Evolutionary conservation across 768 basidiomycete genomes (phyloP), one percentile per base, ranked within the genome.

Genomic region (Russula abietina): DNA sequence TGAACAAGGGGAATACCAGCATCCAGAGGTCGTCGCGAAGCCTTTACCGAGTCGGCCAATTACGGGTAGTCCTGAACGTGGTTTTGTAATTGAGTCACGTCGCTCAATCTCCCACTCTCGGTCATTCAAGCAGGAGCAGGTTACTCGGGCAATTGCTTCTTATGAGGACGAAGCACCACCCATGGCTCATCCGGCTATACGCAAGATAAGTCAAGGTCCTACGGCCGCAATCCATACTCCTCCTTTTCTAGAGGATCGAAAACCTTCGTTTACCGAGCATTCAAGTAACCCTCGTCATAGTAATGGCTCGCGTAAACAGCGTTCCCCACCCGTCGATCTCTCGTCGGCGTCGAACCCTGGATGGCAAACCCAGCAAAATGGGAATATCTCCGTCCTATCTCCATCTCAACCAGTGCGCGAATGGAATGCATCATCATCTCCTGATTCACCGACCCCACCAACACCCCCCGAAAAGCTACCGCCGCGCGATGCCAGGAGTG

Each of bases 161-260:
- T 64, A 64, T 38, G 63, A 55, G 26, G 54, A 64, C 45, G 58
- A 64, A 38, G 53, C 58, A 39, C 63, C 63, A 46, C 63, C 63
- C n/a, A 2, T 11, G 1, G 54, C 59, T 6, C 58, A 64, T 24
- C 63, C 63, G 11, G 54, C 63, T 28, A 43, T 64, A 10, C 63
- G 63, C 41, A 55, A 14, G 49, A 12, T 64, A 24, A 60, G 63
- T 51, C 60, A 49, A 51, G n/a, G 48, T 30, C 45, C 54, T 12
- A 10, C 2, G 14, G 28, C 14, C 24, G 51, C 48, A 36, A 14
- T 11, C 6, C 63, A 43, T 33, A 14, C 12, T 11, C 4, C 53
- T 33, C 53, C 54, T 43, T n/a, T 32, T 14, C 30, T 12, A 19
- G 59, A 51, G 17, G 58, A 64, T 33, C 39, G 10, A 33, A 59